Evolutionary conservation across 2,329 filamentous ascomycete genomes (phyloP), one percentile per base, ranked within the genome.

Genomic region (Fusarium napiforme): DNA sequence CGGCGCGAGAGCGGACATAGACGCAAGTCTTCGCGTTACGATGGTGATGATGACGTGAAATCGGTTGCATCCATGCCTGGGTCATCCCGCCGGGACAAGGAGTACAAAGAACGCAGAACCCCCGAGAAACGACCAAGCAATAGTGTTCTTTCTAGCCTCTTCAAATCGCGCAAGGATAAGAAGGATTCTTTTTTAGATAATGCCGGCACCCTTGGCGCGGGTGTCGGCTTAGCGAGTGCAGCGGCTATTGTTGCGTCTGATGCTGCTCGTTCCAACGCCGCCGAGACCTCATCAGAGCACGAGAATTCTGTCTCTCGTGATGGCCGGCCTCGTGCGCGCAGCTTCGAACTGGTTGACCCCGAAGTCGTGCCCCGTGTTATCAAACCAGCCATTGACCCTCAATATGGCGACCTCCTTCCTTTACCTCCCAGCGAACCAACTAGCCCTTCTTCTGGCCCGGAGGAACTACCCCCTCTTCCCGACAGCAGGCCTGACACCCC

Each of bases 101-200:
- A 77, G 40, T 49, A 63, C 43, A 75, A 62, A 57, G 76, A 78
- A 46, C 74, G 69, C 52, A 72, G 80, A 70, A 81, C 83, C 23
- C 69, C 66, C 18, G 83, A 81, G 71, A 87, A 84, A 74, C 78
- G 81, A 58, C 81, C 82, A 28, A 82, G 81, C 62, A 82, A 80
- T 56, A 82, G 85, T 42, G 81, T 86, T 30, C 84, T 89, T 72
- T 88, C 88, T 61, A 83, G 83, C 75, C 83, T 87, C 69, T 84
- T 86, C 79, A 86, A 84, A 69, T 82, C 82, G 16, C 82, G 82
- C 73, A 83, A 82, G 56, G 82, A 83, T 64, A 79, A 80, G 71
- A 83, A 84, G 81, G 82, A 87, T 83, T 89, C 89, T 91, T 91
- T 92, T 91, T 91, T 91, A 91, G 90, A 83, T 91, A 89, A 88